These are phyloP conservation scores for Solanum ossicruentum DNA, from an alignment of 257 asterid species.

Conservation along the genomic window DNA sequence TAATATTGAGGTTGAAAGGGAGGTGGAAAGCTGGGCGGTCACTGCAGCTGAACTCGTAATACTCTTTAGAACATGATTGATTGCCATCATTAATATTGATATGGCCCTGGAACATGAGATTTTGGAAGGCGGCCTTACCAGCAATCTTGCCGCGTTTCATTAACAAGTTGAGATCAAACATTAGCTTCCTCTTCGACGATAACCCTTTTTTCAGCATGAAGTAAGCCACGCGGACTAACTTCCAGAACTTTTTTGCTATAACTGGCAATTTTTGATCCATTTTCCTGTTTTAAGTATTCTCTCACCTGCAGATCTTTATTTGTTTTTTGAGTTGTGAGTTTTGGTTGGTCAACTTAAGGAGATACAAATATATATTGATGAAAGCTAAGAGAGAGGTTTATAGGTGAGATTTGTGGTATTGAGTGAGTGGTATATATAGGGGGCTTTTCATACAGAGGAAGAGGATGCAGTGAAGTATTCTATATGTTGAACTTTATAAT, in stretches of 20 bases:
- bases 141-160: constrained; percentile 39
- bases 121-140: constrained; percentile 15
- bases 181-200: constrained; percentile 17
- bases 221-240: neutral
- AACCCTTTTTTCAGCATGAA: constrained; percentile 26
- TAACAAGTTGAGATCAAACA: constrained; percentile 22
- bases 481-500: neutral
- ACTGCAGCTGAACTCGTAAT: constrained; percentile 77
- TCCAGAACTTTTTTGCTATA: constrained; percentile 9
- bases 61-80: constrained; percentile 8
- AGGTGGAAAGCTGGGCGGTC: constrained; percentile 40
- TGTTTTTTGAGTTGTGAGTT: neutral
- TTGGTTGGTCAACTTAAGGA: neutral
- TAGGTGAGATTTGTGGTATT: neutral
- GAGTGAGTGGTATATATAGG: neutral
- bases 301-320: neutral
- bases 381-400: neutral
- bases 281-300: neutral
- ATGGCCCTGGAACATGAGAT: constrained; percentile 2
- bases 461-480: neutral
- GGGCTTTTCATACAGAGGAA: neutral
- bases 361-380: neutral
- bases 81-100: neutral
- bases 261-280: constrained; percentile 5
- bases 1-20: constrained; percentile 23